Base-by-base conservation (phyloP, 1,284 basidiomycete species). In the Bjerkandera adusta region DNA sequence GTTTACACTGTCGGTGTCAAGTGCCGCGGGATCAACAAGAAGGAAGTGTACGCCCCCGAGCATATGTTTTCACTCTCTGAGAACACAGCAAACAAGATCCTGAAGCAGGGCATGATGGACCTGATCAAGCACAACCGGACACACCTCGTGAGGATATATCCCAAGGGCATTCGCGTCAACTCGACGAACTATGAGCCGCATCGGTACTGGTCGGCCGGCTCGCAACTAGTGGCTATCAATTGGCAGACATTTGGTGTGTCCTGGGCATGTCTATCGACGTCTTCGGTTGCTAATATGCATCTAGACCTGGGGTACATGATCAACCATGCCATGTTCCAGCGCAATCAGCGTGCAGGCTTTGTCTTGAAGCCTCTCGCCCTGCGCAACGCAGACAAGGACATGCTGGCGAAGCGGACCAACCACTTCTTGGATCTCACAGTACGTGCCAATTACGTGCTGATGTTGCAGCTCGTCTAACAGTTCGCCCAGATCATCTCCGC, bases 1-100 rank as follows among this genome's bases (percentile, higher is more conserved):
- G 85, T 99, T 16, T 99, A 99, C 66, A 97, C 96, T 2, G 82
- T 96, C 35, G 97, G 96, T 10, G 94, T 99, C 56, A 96, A 96
- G 65, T 97, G 88, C 58, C 85, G 86, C 32, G 95, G 96, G 0
- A 80, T 99, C 63, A 92, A 93, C 68, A 89, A 92, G 68, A 88
- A 94, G 54, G 87, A 92, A 54, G 70, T 76, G 25, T 99, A 99
- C 63, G 86, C 85, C 2, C 78, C 85, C 0, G 85, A 92, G 58
- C 92, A 99, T 60, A 79, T 98, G 62, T 95, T 99, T 64, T 97
- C 92, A 4, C 75, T 99, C 3, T 95, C 92, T 0, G 97, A 99
- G 69, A 83, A 75, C 51, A 83, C 81, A n/a, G 83, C 83, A 44
- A 86, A 85, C 64, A 81, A 79, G 65, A 67, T 83, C 48, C 56